phyloP scores from a whole-genome alignment of 2,329 filamentous ascomycete species.

The Monosporascus ibericus region DNA sequence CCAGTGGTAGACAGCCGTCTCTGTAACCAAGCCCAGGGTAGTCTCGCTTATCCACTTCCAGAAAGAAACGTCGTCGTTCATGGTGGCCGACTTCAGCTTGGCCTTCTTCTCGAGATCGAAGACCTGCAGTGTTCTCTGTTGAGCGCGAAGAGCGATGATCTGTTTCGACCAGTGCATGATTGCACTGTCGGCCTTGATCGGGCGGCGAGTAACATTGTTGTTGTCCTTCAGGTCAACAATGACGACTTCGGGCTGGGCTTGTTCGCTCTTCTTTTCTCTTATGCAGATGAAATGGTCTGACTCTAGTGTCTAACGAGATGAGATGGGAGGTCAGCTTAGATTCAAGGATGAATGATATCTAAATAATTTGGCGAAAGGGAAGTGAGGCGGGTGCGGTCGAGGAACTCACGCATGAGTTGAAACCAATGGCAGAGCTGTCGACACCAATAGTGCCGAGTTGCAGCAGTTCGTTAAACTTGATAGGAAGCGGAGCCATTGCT shows the following conservation, averaged over 20 bases:
- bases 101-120: slow-evolving; percentile 90
- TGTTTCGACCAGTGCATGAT: slow-evolving; percentile 98
- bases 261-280: slow-evolving; percentile 84
- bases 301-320: slow-evolving; percentile 77
- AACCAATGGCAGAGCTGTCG: slow-evolving; percentile 58
- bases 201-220: slow-evolving; percentile 89
- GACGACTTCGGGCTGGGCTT: slow-evolving; percentile 84
- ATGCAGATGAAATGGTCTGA: slow-evolving; percentile 96
- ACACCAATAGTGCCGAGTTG: slow-evolving; percentile 51
- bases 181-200: slow-evolving; percentile 98
- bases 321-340: slow-evolving; percentile 14
- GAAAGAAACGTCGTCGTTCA: slow-evolving; percentile 96
- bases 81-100: slow-evolving; percentile 93
- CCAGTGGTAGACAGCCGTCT: slow-evolving; percentile 92
- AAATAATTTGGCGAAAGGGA: no score
- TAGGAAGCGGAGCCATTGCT: slow-evolving; percentile 67
- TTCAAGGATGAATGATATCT: not conserved
- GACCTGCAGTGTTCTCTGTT: slow-evolving; percentile 91
- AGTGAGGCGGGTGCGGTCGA: not conserved
- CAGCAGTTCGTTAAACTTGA: slow-evolving; percentile 89
- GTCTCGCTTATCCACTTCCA: slow-evolving; percentile 98
- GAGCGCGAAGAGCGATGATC: slow-evolving; percentile 94
- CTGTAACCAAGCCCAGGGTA: slow-evolving; percentile 83
- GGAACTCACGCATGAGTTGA: slow-evolving; percentile 74
- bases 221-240: slow-evolving; percentile 97